These are phyloP conservation scores for Corynespora cassiicola DNA, from an alignment of 2,329 filamentous ascomycete species.

Conservation along the genomic window DNA sequence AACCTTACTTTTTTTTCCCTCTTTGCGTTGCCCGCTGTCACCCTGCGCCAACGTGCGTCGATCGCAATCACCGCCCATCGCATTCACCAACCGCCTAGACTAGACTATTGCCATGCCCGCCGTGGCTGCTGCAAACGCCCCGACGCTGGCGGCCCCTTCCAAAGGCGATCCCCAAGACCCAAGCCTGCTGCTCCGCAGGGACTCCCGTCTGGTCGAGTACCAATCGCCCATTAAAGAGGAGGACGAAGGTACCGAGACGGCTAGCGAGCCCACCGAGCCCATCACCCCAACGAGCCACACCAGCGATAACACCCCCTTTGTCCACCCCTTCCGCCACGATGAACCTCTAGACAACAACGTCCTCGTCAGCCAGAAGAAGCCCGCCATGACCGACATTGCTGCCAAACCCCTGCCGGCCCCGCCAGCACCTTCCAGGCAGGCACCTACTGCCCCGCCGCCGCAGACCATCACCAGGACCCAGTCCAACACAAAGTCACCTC, in stretches of 20 bases:
- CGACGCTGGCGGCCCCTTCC: conserved; percentile 25
- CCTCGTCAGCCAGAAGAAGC: conserved; percentile 21
- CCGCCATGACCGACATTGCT: not conserved
- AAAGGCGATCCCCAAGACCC: conserved; percentile 24
- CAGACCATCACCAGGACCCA: conserved; percentile 7
- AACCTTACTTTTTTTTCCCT: not conserved
- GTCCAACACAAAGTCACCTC: conserved; percentile 16
- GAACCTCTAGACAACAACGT: conserved; percentile 25
- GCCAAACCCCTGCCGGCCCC: conserved; percentile 5
- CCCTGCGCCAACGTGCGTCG: conserved; percentile 11
- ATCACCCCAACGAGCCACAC: conserved; percentile 46
- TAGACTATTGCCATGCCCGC: conserved; percentile 30
- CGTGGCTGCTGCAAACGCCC: conserved; percentile 17
- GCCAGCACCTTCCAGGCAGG: conserved; percentile 9
- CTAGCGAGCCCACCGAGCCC: conserved; percentile 47
- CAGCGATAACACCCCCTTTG: conserved; percentile 36
- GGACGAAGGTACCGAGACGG: conserved; percentile 47
- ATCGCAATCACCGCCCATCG: conserved; percentile 15
- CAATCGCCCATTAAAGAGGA: conserved; percentile 44
- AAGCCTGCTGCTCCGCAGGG: conserved; percentile 28
- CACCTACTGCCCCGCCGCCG: conserved; percentile 12
- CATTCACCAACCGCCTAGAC: conserved; percentile 11
- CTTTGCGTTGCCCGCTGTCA: conserved; percentile 1
- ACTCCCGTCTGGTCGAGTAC: conserved; percentile 33
- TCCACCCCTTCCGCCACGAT: conserved; percentile 37